phyloP scores from a whole-genome alignment of 306 rosid species.

The Cicer pinnatifidum region DNA sequence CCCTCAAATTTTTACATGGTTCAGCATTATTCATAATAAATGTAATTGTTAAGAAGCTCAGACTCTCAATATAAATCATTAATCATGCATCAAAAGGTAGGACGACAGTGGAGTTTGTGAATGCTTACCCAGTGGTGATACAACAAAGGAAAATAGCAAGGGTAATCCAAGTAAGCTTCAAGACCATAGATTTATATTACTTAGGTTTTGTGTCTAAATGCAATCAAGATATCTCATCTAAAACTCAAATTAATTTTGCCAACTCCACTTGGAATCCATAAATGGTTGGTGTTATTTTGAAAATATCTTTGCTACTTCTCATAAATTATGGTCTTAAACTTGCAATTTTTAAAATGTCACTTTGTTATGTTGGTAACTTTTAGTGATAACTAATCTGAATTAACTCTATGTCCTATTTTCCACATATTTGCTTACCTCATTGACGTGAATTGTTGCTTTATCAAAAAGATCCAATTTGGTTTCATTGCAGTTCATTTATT shows the following conservation, averaged over 20 bases:
- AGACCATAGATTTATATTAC: neutral
- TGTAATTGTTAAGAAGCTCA: neutral
- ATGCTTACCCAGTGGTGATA: neutral
- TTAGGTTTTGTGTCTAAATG: neutral
- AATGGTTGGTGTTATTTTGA: neutral
- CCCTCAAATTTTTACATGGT: constrained; percentile 1
- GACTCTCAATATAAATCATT: neutral
- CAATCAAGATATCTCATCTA: neutral
- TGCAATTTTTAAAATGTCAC: neutral
- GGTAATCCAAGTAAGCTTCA: neutral
- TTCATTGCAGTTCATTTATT: no score
- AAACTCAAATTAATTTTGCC: neutral
- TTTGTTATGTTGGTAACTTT: neutral
- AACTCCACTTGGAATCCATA: no score
- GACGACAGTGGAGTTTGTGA: constrained; percentile 11
- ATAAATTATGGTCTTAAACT: neutral
- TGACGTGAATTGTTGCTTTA: no score
- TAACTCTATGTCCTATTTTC: neutral
- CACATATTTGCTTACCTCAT: neutral
- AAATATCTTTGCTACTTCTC: neutral
- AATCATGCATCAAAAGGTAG: neutral
- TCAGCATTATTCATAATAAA: constrained; percentile 14
- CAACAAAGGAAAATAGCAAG: neutral
- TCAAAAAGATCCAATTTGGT: no score
- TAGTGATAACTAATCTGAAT: neutral